Percentiles rank a stretch among this genome's conserved stretches.
These are phyloP conservation scores for Rhodosporidiobolus sp. DNA, from an alignment of 768 basidiomycete species.

Conservation along the genomic window DNA sequence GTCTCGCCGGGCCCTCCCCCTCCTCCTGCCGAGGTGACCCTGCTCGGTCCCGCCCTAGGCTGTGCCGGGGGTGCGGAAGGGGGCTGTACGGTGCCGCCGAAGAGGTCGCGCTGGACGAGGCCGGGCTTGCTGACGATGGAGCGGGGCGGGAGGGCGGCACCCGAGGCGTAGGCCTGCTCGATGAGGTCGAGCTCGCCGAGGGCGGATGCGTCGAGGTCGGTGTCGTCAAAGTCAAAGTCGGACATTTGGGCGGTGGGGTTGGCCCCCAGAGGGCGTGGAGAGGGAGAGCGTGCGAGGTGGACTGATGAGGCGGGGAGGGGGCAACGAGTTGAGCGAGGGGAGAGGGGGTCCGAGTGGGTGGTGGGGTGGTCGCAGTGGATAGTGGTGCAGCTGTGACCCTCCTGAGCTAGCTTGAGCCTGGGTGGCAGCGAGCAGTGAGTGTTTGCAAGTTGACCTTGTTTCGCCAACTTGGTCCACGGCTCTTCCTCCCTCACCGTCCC, in stretches of 20 bases:
- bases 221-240: slow-evolving; percentile 17
- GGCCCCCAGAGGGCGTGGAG: too few species aligned
- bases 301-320: too few species aligned
- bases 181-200: slow-evolving; percentile 40
- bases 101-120: slow-evolving; percentile 32
- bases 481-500: too few species aligned
- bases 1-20: slow-evolving; percentile 25
- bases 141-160: slow-evolving; percentile 15
- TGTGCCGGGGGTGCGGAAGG: neutral
- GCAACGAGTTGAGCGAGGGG: too few species aligned
- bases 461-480: too few species aligned
- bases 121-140: slow-evolving; percentile 25
- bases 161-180: slow-evolving; percentile 18
- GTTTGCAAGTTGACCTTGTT: too few species aligned
- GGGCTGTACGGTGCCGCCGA: slow-evolving; percentile 10
- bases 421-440: too few species aligned
- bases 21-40: neutral
- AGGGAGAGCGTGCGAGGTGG: too few species aligned
- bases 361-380: too few species aligned
- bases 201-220: slow-evolving; percentile 38
- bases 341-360: too few species aligned
- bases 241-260: neutral
- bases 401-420: too few species aligned
- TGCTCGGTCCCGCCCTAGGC: slow-evolving; percentile 3
- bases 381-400: too few species aligned